Evolutionary conservation across 192 early-diverging fungal species (phyloP), one percentile per base, ranked within the genome.

Genomic region (Coemansia sp.): DNA sequence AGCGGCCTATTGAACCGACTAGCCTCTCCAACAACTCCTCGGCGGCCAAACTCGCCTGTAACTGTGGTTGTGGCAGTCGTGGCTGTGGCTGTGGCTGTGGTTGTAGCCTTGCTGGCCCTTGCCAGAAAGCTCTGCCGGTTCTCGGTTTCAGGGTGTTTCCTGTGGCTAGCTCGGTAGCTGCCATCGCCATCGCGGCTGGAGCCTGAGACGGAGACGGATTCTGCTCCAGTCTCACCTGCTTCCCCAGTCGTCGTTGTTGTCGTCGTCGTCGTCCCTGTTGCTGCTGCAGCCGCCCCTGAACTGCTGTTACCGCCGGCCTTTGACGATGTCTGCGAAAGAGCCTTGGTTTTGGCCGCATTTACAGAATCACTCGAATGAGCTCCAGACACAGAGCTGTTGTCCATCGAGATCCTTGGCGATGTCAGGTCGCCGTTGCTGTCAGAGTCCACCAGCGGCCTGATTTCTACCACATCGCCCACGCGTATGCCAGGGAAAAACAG

Each of bases 391-490:
- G 62, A 8, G 45, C 75, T 69, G 52, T 33, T 66, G 55, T 76
- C 79, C 35, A 72, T 33, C 22, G 66, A 68, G 45, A 62, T 65
- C 5, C 67, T 61, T 14, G 74, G 70, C 19, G 66, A 75, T 13
- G 48, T 60, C 41, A 53, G 19, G 14, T 75, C 76, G 23, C 64
- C 65, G 20, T 43, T 50, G 50, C 59, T 55, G 40, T 74, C 70
- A 42, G 61, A 56, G 49, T 65, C 70, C 5, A 35, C 17, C 4
- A 79, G 22, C 7, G 73, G 76, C 40, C 61, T 55, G n/a, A 83
- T 74, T 19, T 72, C 65, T 5, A 83, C 72, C 46, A 79, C 62
- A 48, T 83, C 82, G 59, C 82, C 82, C n/a, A 76, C 68, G 14
- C 58, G 45, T 23, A 79, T 67, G 17, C 76, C 76, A 7, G 76